Evolutionary conservation across 306 rosid genomes (phyloP).

Genomic region (Medicago truncatula): MtrunA17r5.0-ANR NC_053048.1:42730001-42730500

Average conservation of each 20-base stretch:
- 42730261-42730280: slow-evolving; percentile 31
- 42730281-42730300: slow-evolving; percentile 37
- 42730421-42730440: slow-evolving; percentile 92
- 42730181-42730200: slow-evolving; percentile 80
- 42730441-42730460: slow-evolving; percentile 77
- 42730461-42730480: slow-evolving; percentile 85
- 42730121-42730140: slow-evolving; percentile 50
- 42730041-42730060: slow-evolving; percentile 55
- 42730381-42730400: slow-evolving; percentile 67
- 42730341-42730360: slow-evolving; percentile 90
- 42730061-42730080: slow-evolving; percentile 45
- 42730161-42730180: slow-evolving; percentile 70
- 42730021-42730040: slow-evolving; percentile 55
- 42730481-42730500: slow-evolving; percentile 76
- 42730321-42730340: slow-evolving; percentile 70
- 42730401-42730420: slow-evolving; percentile 65
- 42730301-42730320: slow-evolving; percentile 83
- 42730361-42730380: slow-evolving; percentile 72
- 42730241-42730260: slow-evolving; percentile 30
- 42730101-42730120: slow-evolving; percentile 46
- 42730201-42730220: slow-evolving; percentile 19
- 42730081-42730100: slow-evolving; percentile 46
- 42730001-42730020: slow-evolving; percentile 49
- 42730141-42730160: slow-evolving; percentile 42
- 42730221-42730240: slow-evolving; percentile 27